Evolutionary conservation across 2,329 filamentous ascomycete genomes (phyloP), one percentile per base, ranked within the genome.

Genomic region (Botrytis aclada): DNA sequence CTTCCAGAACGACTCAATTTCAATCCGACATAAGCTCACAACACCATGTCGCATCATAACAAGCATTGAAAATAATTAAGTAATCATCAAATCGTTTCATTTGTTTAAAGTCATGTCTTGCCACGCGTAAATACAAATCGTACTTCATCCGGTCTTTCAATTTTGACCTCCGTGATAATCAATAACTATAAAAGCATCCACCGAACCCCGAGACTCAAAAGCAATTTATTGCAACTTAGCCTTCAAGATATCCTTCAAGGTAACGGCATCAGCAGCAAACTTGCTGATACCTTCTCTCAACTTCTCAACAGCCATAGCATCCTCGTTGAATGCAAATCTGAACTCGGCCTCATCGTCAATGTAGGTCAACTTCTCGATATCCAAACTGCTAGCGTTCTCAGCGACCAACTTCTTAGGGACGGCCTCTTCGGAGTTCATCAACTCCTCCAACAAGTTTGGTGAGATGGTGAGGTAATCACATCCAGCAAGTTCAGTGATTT

Each of bases 271-370:
- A 79, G 96, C 96, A 74, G 96, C 95, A 82, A 99, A 99, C 88
- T 98, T 98, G 88, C 93, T 97, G 88, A 99, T 99, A 85, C 96
- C 96, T 87, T 99, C 96, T 76, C 95, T 93, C 80, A 99, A 91
- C 92, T 99, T 99, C 92, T 98, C 95, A 78, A 97, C 94, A 76
- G 93, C 96, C 96, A 99, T 99, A 84, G 95, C 92, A 82, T 99
- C 94, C 89, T 99, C 96, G 89, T 99, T 99, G 91, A 99, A 97
- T 86, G 95, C 93, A 88, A 98, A 99, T 84, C 96, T 94, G 95
- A 98, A 99, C 67, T 85, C 82, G 71, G 94, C 81, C 89, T 99
- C 96, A 85, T 96, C 87, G 82, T 92, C 89, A 85, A 99, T 92
- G 89, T 97, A 99, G 73, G 86, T 86, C 88, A 93, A 93, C 93